phyloP scores from a whole-genome alignment of 2,329 filamentous ascomycete genomes.

The Stagonosporopsis vannaccii region DNA sequence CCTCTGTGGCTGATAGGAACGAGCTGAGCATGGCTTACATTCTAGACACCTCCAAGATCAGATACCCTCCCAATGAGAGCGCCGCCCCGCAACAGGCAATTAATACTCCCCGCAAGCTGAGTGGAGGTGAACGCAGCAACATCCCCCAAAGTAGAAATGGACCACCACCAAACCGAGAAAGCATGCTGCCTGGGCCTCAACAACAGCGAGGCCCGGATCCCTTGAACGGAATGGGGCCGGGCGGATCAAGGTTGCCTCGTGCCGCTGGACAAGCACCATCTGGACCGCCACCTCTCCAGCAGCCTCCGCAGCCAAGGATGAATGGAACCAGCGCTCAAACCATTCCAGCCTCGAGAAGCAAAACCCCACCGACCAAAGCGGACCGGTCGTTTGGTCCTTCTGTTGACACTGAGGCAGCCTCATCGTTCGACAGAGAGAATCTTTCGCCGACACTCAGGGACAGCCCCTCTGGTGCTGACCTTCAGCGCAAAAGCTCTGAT shows the following conservation, averaged over 20 bases:
- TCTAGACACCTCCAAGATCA: constrained; percentile 93
- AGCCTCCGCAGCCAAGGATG: constrained; percentile 64
- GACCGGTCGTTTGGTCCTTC: constrained; percentile 56
- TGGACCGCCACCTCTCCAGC: constrained; percentile 70
- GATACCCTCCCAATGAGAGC: constrained; percentile 82
- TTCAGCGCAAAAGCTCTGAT: constrained; percentile 42
- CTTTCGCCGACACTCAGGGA: constrained; percentile 56
- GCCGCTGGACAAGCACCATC: constrained; percentile 66
- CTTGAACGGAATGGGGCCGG: constrained; percentile 38
- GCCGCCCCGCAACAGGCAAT: constrained; percentile 40
- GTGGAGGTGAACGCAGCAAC: constrained; percentile 56
- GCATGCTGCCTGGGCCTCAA: constrained; percentile 45
- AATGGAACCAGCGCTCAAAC: constrained; percentile 47
- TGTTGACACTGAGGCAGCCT: constrained; percentile 50
- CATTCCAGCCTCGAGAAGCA: constrained; percentile 49
- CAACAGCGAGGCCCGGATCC: constrained; percentile 48
- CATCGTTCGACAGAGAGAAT: constrained; percentile 56
- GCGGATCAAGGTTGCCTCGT: constrained; percentile 66
- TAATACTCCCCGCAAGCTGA: constrained; percentile 53
- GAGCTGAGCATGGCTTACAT: constrained; percentile 91
- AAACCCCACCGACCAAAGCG: constrained; percentile 60
- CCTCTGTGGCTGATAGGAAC: constrained; percentile 77
- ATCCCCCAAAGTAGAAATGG: constrained; percentile 47
- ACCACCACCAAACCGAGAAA: constrained; percentile 53
- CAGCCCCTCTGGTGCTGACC: constrained; percentile 37